Evolutionary conservation across 768 basidiomycete species (phyloP).

Genomic region (Amanita muscaria): DNA sequence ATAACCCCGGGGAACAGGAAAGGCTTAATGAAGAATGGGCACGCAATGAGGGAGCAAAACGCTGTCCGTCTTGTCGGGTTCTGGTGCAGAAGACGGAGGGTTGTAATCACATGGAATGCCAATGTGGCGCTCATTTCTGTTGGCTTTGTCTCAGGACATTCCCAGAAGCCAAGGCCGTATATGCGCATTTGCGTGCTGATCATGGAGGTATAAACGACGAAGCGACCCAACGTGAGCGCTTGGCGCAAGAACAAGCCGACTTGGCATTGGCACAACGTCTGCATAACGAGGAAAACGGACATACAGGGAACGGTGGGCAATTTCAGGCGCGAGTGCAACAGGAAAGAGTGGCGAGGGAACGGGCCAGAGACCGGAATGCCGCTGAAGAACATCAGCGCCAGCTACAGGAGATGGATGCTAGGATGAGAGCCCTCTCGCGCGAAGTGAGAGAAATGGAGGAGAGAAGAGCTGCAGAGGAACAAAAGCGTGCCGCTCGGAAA

Average conservation of each 20-base stretch:
- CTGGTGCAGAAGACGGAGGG: slow-evolving; percentile 43
- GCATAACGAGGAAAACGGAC: not conserved
- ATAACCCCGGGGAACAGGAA: slow-evolving; percentile 33
- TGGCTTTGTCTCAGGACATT: slow-evolving; percentile 46
- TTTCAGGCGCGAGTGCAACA: not conserved
- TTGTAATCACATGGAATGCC: slow-evolving; percentile 49
- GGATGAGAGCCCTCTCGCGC: not conserved
- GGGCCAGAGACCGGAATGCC: no score
- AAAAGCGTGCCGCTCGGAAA: no score
- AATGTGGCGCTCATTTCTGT: slow-evolving; percentile 44
- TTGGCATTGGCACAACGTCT: no score
- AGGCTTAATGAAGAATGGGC: slow-evolving; percentile 34
- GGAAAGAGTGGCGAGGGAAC: no score
- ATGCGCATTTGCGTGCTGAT: slow-evolving; percentile 25
- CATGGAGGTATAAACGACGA: slow-evolving; percentile 3
- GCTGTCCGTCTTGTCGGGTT: slow-evolving; percentile 37
- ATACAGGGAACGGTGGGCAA: not conserved
- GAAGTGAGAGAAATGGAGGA: not conserved
- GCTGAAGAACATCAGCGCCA: no score
- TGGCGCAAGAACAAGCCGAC: no score
- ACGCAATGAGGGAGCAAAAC: slow-evolving; percentile 27
- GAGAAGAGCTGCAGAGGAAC: not conserved
- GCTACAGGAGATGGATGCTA: not conserved
- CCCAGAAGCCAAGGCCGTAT: slow-evolving; percentile 12
- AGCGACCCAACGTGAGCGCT: no score